Evolutionary conservation across 1,139 yeast species (phyloP).

Genomic region (Diutina pseudorugosa): DNA sequence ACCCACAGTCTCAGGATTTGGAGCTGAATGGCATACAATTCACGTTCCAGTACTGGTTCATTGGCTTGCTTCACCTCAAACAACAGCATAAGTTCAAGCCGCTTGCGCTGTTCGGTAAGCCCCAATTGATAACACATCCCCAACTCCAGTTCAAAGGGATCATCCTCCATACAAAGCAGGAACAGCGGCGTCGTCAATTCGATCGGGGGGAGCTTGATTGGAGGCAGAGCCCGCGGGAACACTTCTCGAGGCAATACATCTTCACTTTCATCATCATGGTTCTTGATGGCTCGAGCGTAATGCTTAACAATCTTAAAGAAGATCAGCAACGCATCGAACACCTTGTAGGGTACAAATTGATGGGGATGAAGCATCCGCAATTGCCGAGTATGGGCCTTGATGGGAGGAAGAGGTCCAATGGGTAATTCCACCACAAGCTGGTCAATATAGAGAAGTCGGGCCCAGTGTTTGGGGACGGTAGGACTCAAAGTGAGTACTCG

Average conservation of each 20-base stretch:
- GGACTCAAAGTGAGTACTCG: conserved; percentile 16
- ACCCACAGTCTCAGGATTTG: conserved; percentile 21
- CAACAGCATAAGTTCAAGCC: conserved; percentile 44
- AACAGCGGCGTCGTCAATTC: conserved; percentile 9
- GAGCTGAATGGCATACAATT: not conserved
- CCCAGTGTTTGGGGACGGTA: conserved; percentile 33
- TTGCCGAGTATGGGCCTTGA: conserved; percentile 15
- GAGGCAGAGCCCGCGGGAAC: conserved; percentile 18
- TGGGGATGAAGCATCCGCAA: conserved; percentile 35
- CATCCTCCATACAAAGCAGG: conserved; percentile 7
- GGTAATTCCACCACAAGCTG: conserved; percentile 15
- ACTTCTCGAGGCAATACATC: conserved; percentile 2
- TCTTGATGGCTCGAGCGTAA: conserved; percentile 23
- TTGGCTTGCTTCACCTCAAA: conserved; percentile 25
- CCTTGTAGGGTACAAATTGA: conserved; percentile 42
- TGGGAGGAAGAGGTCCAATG: conserved; percentile 8
- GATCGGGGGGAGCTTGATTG: conserved; percentile 42
- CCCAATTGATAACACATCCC: conserved; percentile 73
- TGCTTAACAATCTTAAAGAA: conserved; percentile 45
- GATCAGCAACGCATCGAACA: conserved; percentile 51
- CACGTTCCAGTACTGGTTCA: not conserved
- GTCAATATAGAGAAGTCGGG: conserved; percentile 36
- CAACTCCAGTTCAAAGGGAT: conserved; percentile 70
- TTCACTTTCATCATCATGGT: conserved; percentile 2
- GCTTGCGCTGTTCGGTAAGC: conserved; percentile 49